Conservation (phyloP, 2,329 filamentous ascomycete species). For the Cladorrhinum sp. region DNA sequence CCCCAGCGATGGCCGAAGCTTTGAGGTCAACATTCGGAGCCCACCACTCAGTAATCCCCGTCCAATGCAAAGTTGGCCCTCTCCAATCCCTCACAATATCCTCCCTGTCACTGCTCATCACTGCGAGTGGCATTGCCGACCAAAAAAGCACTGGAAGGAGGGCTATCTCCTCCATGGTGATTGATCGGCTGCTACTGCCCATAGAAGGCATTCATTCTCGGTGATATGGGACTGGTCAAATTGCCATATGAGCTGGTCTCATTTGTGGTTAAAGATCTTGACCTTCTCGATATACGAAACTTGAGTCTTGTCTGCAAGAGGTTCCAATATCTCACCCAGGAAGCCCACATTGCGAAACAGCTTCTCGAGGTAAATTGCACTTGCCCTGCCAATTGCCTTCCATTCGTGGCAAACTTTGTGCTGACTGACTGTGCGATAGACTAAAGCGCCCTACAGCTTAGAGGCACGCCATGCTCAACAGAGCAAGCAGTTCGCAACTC, state of each 20-base stretch:
- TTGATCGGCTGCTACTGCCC: background rate
- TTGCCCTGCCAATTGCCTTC: background rate
- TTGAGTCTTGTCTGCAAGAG: slow-evolving; percentile 52
- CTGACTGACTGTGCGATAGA: slow-evolving; percentile 32
- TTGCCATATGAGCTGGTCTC: slow-evolving; percentile 66
- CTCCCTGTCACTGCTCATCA: no score
- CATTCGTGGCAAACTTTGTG: background rate
- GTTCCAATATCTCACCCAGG: slow-evolving; percentile 49
- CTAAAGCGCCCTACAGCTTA: slow-evolving; percentile 31
- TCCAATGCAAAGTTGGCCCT: background rate
- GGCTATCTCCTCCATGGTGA: slow-evolving; percentile 13
- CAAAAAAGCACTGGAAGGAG: background rate
- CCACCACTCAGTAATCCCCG: no score
- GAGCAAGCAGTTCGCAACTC: slow-evolving; percentile 44
- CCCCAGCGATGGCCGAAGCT: no score
- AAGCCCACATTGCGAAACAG: slow-evolving; percentile 56
- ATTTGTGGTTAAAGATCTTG: slow-evolving; percentile 52
- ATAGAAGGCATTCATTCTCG: slow-evolving; percentile 3
- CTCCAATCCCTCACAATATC: background rate
- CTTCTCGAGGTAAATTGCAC: slow-evolving; percentile 51
- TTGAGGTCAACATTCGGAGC: no score
- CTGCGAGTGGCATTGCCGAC: no score
- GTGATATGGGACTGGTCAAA: slow-evolving; percentile 34
- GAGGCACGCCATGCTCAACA: slow-evolving; percentile 34
- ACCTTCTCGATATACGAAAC: slow-evolving; percentile 56